Evolutionary conservation across 768 basidiomycete genomes (phyloP), one percentile per base, ranked within the genome.

Genomic region (Trametes elegans): DNA sequence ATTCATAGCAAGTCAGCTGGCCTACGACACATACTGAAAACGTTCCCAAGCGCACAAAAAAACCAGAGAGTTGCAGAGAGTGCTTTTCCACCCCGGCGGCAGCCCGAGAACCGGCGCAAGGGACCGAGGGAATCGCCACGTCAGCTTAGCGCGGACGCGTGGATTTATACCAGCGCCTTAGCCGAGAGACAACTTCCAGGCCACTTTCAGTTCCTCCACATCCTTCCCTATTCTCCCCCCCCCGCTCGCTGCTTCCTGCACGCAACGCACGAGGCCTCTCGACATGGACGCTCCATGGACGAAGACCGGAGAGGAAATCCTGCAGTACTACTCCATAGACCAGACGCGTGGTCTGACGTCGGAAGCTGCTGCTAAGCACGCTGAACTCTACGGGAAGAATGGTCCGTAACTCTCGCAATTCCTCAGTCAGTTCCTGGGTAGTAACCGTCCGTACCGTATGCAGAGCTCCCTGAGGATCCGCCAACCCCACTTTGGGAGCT

Each of bases 381-480:
- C 84, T 51, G 79, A 85, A 60, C 66, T 88, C 24, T 93, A 94
- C 66, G 94, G 94, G 61, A 88, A 81, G 75, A 97, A 97, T 68
- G 90, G 91, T 88, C 48, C 55, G 79, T 58, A 40, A 53, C 19
- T 18, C 28, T 35, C 44, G 58, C 23, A 55, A 45, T 34, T n/a
- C 38, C 19, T 47, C 23, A 21, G 21, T 23, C 34, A n/a, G 16
- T 18, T 18, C 47, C 9, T 26, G 31, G 19, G 60, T n/a, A n/a
- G n/a, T n/a, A n/a, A 48, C 64, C n/a, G 29, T 45, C 34, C 31
- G 39, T 29, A 40, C 27, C 23, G 44, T 44, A 36, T 44, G 13
- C 69, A 98, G 96, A 91, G 67, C 79, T 99, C 7, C 95, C 96
- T 10, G 93, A 97, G 66, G 92, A 95, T 9, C 87, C 91, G 0